phyloP scores from a whole-genome alignment of 345 rosid species.

The Camelina hispida region DNA sequence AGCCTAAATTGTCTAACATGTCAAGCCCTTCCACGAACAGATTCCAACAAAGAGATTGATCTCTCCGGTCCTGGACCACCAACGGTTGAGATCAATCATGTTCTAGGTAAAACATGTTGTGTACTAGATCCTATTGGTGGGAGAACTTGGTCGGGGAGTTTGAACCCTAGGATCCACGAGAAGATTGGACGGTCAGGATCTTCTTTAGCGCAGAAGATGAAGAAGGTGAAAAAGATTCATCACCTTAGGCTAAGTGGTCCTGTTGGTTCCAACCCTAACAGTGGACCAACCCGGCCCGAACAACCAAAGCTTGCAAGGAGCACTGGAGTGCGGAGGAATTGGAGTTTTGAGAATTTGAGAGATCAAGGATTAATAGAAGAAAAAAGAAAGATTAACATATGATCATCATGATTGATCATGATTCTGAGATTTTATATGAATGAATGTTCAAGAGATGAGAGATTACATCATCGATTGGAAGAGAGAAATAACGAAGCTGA shows the following conservation, averaged over 20 bases:
- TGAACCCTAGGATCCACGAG: constrained; percentile 43
- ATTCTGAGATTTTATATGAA: constrained; percentile 25
- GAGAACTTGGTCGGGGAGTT: constrained; percentile 51
- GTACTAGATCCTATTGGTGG: constrained; percentile 25
- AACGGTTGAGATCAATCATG: constrained; percentile 26
- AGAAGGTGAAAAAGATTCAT: constrained; percentile 41
- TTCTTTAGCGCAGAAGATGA: constrained; percentile 47
- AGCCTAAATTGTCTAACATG: constrained; percentile 67
- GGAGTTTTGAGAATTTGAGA: constrained; percentile 79
- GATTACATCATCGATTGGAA: constrained; percentile 3
- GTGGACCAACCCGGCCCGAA: not conserved
- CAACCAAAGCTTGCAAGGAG: constrained; percentile 72
- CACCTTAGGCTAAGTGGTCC: constrained; percentile 48
- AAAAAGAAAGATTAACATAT: constrained; percentile 15
- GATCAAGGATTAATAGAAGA: constrained; percentile 41
- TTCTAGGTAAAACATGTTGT: constrained; percentile 48
- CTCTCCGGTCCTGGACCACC: constrained; percentile 40
- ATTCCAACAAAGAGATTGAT: constrained; percentile 35
- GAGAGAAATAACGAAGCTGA: not conserved
- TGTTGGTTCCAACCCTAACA: constrained; percentile 31
- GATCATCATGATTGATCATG: constrained; percentile 14
- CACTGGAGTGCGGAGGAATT: constrained; percentile 82
- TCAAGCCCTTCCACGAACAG: constrained; percentile 46
- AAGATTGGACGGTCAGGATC: constrained; percentile 36
- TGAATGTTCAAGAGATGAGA: not conserved